These are phyloP conservation scores for Pelargonium citronellum DNA, from an alignment of 441 rosid species.

Conservation along the genomic window DNA sequence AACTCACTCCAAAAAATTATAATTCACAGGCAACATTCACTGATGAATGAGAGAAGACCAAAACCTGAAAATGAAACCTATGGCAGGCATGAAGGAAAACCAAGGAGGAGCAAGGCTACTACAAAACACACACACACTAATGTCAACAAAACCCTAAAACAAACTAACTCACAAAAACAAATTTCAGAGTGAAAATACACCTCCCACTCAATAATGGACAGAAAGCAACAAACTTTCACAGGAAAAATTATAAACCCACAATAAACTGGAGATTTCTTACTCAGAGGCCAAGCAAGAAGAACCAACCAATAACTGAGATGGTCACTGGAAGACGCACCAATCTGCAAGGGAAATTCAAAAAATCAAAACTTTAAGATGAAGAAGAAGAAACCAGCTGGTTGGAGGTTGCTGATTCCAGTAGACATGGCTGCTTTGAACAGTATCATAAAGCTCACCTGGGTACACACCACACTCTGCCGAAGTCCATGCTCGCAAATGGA, in stretches of 20 bases:
- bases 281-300: constrained; percentile 54
- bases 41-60: constrained; percentile 7
- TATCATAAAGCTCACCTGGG: constrained; percentile 50
- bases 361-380: background rate
- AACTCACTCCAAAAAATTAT: background rate
- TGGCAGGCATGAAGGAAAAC: constrained; percentile 51
- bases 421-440: constrained; percentile 51
- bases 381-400: background rate
- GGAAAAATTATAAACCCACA: background rate
- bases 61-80: constrained; percentile 54
- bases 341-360: constrained; percentile 25
- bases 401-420: constrained; percentile 43
- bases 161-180: constrained; percentile 2
- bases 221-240: constrained; percentile 8
- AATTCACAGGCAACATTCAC: background rate
- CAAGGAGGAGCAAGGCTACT: constrained; percentile 50
- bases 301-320: constrained; percentile 31
- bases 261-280: constrained; percentile 20
- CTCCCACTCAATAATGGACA: background rate
- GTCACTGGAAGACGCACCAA: constrained; percentile 45
- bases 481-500: constrained; percentile 41
- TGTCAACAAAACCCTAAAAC: constrained; percentile 14
- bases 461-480: constrained; percentile 44
- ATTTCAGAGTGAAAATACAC: no score
- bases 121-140: constrained; percentile 6